Percentiles rank a stretch among this genome's conserved stretches.
Evolutionary conservation across 176 grass and related monocot genomes (phyloP).

Genomic region (Hordeum marinum): DNA sequence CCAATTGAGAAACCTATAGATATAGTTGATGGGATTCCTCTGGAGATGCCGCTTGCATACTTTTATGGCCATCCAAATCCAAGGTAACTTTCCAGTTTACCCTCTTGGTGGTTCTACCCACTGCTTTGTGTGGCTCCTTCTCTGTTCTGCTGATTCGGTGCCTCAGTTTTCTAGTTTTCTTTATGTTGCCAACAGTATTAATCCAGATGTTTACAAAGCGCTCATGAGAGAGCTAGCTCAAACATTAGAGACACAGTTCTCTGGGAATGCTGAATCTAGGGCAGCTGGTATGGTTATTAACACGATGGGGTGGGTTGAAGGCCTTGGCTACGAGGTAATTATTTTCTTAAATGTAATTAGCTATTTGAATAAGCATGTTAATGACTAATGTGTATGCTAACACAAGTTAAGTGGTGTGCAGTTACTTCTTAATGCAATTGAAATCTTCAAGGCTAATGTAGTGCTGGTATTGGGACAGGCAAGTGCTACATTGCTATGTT

Average conservation of each 20-base stretch:
- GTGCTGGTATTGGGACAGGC: slow-evolving; percentile 92
- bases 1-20: slow-evolving; percentile 95
- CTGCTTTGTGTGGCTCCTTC: neutral
- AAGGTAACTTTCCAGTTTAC: slow-evolving; percentile 31
- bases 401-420: slow-evolving; percentile 20
- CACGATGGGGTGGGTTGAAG: slow-evolving; percentile 99
- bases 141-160: neutral
- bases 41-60: slow-evolving; percentile 93
- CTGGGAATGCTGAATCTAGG: slow-evolving; percentile 89
- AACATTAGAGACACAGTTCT: slow-evolving; percentile 83
- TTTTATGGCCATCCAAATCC: slow-evolving; percentile 85
- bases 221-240: slow-evolving; percentile 88
- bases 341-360: neutral
- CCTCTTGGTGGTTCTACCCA: neutral
- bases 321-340: slow-evolving; percentile 86
- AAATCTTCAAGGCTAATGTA: slow-evolving; percentile 86
- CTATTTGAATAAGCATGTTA: neutral
- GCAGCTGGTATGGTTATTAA: slow-evolving; percentile 95
- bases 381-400: neutral
- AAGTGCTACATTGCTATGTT: slow-evolving; percentile 16
- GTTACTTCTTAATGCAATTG: slow-evolving; percentile 86
- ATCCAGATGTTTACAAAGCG: slow-evolving; percentile 86
- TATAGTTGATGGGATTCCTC: slow-evolving; percentile 85
- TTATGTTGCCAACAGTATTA: slow-evolving; percentile 53
- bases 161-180: slow-evolving; percentile 16